Base-by-base conservation (phyloP, 2,329 filamentous ascomycete species). In the Diaporthe destruens region DNA sequence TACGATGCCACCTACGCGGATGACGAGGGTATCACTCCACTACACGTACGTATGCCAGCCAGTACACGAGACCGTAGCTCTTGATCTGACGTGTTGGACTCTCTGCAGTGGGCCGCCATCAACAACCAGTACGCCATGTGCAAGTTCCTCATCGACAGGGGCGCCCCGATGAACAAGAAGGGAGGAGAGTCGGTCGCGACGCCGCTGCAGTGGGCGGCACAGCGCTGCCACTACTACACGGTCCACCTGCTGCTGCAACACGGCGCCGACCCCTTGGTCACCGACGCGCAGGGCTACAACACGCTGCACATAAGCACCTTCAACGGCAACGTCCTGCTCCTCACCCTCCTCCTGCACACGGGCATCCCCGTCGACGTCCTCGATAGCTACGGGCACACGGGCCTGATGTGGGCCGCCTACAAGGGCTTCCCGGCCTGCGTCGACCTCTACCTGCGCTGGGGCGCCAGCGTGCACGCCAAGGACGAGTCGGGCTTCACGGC, bases 121-220 rank as follows among this genome's bases (percentile, higher is more conserved):
- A 99, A 99, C 85, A 98, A 98, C 80, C 96, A 98, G 81, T 97
- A 96, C 85, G 94, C 94, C 76, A 95, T 98, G 87, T 98, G 96
- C 89, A 96, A 96, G 82, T 98, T 97, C 83, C 91, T 99, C 56
- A 89, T 99, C 80, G 93, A 89, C 65, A 84, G 86, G 75, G 95
- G 95, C 79, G 96, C 95, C 79, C 93, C 97, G 80, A 93, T 98
- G 79, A 98, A 99, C 84, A 92, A 91, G 75, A 98, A 97, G 82
- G 96, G 97, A 82, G 96, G 96, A 82, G 96, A 98, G 80, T 98
- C 95, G 12, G 89, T 97, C 54, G 96, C 96, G 20, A 98, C 96
- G 55, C 93, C 96, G 20, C 91, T 97, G 0, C 95, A 98, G 84
- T 99, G 96, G 96, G 96, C 96, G 44, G 96, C 95, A 72, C 97